phyloP scores from a whole-genome alignment of 1,284 basidiomycete genomes.

The Malassezia sp. region DNA sequence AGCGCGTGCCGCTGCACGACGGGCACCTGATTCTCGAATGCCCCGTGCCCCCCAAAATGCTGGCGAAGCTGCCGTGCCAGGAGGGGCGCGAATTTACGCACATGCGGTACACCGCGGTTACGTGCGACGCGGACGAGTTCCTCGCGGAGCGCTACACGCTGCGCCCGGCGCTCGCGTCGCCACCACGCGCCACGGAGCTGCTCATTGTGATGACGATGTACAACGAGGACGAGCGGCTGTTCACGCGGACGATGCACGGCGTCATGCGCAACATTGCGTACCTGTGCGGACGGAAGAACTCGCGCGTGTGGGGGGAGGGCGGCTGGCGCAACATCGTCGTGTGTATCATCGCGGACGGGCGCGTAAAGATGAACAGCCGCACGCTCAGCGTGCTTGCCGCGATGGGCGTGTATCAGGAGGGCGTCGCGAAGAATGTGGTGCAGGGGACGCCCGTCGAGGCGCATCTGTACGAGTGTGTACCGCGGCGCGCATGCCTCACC shows the following conservation, averaged over 20 bases:
- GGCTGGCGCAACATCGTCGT: conserved; percentile 75
- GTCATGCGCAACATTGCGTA: conserved; percentile 59
- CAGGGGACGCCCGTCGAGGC: conserved; percentile 79
- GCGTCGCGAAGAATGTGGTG: conserved; percentile 78
- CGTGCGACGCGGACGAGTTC: conserved; percentile 67
- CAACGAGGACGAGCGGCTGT: conserved; percentile 84
- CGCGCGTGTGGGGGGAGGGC: conserved; percentile 86
- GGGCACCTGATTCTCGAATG: conserved; percentile 47
- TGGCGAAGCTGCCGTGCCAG: conserved; percentile 42
- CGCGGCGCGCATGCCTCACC: too few species aligned
- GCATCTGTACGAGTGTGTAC: conserved; percentile 89
- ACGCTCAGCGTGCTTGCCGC: conserved; percentile 68
- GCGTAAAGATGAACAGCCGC: conserved; percentile 79
- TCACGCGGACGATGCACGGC: conserved; percentile 86
- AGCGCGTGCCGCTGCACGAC: conserved; percentile 42
- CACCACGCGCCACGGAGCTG: conserved; percentile 66
- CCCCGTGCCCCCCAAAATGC: conserved; percentile 44
- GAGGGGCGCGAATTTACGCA: conserved; percentile 59
- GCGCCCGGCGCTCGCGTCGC: conserved; percentile 64
- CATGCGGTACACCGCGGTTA: conserved; percentile 51
- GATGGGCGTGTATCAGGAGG: conserved; percentile 54
- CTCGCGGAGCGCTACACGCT: conserved; percentile 69
- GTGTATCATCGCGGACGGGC: conserved; percentile 78
- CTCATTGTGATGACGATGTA: conserved; percentile 72
- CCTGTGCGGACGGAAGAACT: conserved; percentile 81